Percentiles rank a stretch among this genome's conserved stretches.
phyloP scores from a whole-genome alignment of 2,329 filamentous ascomycete species.

The Paecilomyces fulvus region DNA sequence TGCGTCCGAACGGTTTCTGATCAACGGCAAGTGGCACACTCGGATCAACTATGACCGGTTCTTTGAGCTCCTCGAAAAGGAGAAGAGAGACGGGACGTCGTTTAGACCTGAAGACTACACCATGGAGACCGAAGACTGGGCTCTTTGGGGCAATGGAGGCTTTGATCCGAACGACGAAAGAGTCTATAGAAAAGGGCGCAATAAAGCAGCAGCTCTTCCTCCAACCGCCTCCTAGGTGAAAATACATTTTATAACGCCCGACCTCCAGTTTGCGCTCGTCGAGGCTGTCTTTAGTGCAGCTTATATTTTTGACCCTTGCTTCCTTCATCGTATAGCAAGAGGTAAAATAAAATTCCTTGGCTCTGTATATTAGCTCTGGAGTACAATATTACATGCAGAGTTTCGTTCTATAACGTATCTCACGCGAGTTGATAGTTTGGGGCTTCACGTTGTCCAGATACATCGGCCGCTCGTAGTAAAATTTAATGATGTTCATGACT shows the following conservation, averaged over 20 bases:
- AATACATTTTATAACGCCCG: neutral
- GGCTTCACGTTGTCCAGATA: no score
- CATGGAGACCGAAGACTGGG: slow-evolving; percentile 85
- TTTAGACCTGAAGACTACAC: slow-evolving; percentile 90
- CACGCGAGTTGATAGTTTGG: no score
- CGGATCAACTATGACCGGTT: slow-evolving; percentile 84
- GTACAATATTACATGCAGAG: neutral
- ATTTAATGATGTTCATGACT: no score
- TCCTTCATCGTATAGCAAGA: neutral
- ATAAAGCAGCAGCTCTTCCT: slow-evolving; percentile 12
- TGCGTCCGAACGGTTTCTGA: slow-evolving; percentile 70
- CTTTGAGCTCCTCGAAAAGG: slow-evolving; percentile 71
- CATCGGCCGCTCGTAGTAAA: no score
- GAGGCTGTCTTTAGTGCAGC: neutral
- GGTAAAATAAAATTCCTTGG: neutral
- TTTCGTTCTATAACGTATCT: neutral
- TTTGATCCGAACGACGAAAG: slow-evolving; percentile 86
- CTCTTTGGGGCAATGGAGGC: slow-evolving; percentile 85
- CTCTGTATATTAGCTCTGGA: neutral
- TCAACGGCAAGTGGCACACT: slow-evolving; percentile 78
- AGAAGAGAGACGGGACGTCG: slow-evolving; percentile 46
- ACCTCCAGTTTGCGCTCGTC: neutral
- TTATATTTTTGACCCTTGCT: no score
- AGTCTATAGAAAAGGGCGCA: slow-evolving; percentile 74
- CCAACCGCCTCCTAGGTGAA: neutral